Base-by-base conservation (phyloP, 768 basidiomycete species). In the Kwoniella bestiolae region DNA sequence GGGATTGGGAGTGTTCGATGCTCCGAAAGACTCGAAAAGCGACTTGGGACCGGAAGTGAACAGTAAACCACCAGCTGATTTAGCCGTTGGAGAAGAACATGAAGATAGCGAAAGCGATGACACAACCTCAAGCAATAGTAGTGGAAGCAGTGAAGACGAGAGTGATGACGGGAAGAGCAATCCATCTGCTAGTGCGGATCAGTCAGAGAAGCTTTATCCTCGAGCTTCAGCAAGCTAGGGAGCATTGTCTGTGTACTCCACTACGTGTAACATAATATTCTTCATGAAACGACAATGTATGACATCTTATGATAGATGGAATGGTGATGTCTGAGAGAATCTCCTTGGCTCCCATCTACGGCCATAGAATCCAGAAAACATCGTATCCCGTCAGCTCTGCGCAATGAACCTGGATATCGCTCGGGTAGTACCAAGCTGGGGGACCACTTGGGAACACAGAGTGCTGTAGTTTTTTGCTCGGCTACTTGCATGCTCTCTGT, bases 1-100 rank as follows among this genome's bases (percentile, higher is more conserved):
- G 7, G 73, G 73, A 12, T 53, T 77, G 21, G 76, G 76, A 5
- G 73, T 77, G 0, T 75, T 68, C 46, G 71, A 75, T 44, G 70
- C 61, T 16, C 61, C 66, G 5, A 53, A 14, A 51, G 59, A 53
- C 46, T 45, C 21, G 25, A 60, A 7, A 59, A 59, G 67, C 28
- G 60, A 66, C 44, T 25, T 73, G 16, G 72, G 71, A 11, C 72
- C 71, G 3, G 66, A 61, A 53, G 32, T 70, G n/a, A 66, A 71
- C 34, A 31, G n/a, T 60, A 45, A 56, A 31, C 50, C 58, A n/a
- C 51, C 47, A 21, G 46, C 49, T 34, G 26, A 46, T 2, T 7
- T 63, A 26, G 25, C 49, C 5, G 58, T 47, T 21, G 56, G 65
- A 8, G 44, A 51, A 14, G 56, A 61, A 12, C 38, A 60, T 25